Base-by-base conservation (phyloP, 164 flowering plant species). In the Vitis rupestris region DNA sequence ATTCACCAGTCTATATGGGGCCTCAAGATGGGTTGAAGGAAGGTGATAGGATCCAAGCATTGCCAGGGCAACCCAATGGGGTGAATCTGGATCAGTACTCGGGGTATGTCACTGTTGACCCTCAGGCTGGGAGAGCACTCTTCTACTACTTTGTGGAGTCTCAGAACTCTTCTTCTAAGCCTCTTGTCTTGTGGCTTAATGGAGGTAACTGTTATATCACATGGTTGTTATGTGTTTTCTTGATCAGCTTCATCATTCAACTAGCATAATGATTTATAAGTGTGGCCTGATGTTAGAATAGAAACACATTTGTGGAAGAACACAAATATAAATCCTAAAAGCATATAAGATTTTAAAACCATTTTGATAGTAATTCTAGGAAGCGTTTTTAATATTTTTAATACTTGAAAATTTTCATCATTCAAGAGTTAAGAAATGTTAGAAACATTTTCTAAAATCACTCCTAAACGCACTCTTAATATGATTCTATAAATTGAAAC, bases 11-110 rank as follows among this genome's bases (percentile, higher is more conserved):
- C 49, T 76, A 78, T 50, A 17, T 69, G 9, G 72, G 59, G 9
- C 15, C 69, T 44, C 84, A 78, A 65, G 67, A 63, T 27, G 78
- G 79, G 6, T 50, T 72, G 67, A 81, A 69, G 72, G 74, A 76
- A 30, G 69, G 72, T 15, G 82, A 81, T 47, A 72, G 57, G 67
- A 81, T 79, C 23, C 50, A n/a, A 10, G 48, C 4, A 27, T 71
- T 82, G 81, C 85, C 82, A 2, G 82, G 82, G 7, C 70, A 76
- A 27, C 79, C 79, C 9, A 14, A 3, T 16, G 66, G 37, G 31
- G 51, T 66, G 50, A 27, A 52, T 37, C 27, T 64, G 57, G 23
- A 49, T 69, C 76, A 74, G 58, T 74, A 69, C 10, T 64, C 68
- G 8, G 76, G 76, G 9, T 74, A 74, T 69, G 72, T 74, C 31